These are phyloP conservation scores for Leccinum pellstonianum DNA, from an alignment of 768 basidiomycete species.

Conservation along the genomic window DNA sequence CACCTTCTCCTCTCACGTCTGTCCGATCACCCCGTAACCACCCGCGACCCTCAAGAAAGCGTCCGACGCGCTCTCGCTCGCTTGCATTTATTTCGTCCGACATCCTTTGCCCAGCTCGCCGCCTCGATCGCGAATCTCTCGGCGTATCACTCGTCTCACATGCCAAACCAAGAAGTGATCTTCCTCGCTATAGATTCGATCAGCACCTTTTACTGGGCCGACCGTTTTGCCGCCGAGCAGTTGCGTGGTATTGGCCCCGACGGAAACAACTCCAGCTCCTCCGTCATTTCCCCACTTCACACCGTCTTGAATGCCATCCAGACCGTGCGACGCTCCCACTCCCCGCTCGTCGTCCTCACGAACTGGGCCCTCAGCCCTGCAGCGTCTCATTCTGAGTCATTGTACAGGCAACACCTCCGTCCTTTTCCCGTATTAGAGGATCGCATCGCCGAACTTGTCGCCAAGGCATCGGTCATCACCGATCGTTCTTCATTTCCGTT, in stretches of 20 bases:
- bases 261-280: slow-evolving; percentile 6
- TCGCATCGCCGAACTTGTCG: slow-evolving; percentile 13
- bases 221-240: slow-evolving; percentile 65
- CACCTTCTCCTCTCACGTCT: slow-evolving; percentile 52
- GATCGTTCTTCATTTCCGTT: slow-evolving; percentile 26
- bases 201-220: slow-evolving; percentile 75
- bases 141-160: slow-evolving; percentile 46
- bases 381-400: slow-evolving; percentile 21
- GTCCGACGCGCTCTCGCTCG: slow-evolving; percentile 45
- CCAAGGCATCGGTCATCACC: slow-evolving; percentile 10
- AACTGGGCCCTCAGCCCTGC: slow-evolving; percentile 55
- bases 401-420: slow-evolving; percentile 54
- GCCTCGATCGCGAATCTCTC: slow-evolving; percentile 60
- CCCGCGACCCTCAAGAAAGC: slow-evolving; percentile 26
- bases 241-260: slow-evolving; percentile 28
- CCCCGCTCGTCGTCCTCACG: slow-evolving; percentile 53
- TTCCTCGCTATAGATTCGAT: slow-evolving; percentile 74
- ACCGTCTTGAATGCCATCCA: slow-evolving; percentile 51
- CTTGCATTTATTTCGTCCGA: slow-evolving; percentile 69
- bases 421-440: slow-evolving; percentile 38
- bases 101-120: slow-evolving; percentile 67
- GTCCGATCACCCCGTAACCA: slow-evolving; percentile 21
- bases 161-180: slow-evolving; percentile 56
- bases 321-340: slow-evolving; percentile 46
- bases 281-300: slow-evolving; percentile 36